phyloP scores from a whole-genome alignment of 1,284 basidiomycete species.

The Sporisorium iseilematis-ciliati region DNA sequence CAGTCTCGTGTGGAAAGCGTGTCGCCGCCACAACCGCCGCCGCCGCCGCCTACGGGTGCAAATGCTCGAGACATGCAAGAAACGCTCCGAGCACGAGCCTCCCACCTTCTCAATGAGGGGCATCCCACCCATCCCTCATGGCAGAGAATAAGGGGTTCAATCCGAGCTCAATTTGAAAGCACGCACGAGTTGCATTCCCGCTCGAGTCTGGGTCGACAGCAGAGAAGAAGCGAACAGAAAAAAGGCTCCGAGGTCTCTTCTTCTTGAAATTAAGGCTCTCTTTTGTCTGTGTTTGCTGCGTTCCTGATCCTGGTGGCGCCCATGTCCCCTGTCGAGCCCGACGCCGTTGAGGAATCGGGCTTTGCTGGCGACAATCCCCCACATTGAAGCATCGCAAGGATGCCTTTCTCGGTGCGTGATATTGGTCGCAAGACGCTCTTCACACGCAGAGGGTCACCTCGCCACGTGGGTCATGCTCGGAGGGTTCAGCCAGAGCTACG shows the following conservation, averaged over 20 bases:
- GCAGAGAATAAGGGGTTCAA: background rate
- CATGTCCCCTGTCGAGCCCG: too few relatives aligned
- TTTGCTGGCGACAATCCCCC: too few relatives aligned
- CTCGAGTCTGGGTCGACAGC: background rate
- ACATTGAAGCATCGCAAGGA: too few relatives aligned
- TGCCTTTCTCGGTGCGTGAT: too few relatives aligned
- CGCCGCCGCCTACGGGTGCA: too few relatives aligned
- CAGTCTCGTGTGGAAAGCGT: too few relatives aligned
- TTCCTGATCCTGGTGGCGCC: background rate
- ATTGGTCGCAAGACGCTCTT: too few relatives aligned
- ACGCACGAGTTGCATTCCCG: background rate
- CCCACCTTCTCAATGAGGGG: background rate
- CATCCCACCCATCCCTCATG: background rate
- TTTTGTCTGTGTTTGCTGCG: background rate
- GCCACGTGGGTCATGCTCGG: too few relatives aligned
- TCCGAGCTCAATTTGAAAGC: background rate
- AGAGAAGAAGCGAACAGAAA: background rate
- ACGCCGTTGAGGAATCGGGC: too few relatives aligned
- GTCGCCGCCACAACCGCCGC: too few relatives aligned
- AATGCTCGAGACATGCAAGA: background rate
- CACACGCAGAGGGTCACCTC: too few relatives aligned
- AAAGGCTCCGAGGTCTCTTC: slow-evolving; percentile 5
- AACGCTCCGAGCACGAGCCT: slow-evolving; percentile 5
- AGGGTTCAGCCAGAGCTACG: too few relatives aligned
- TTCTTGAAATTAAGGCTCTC: background rate